A percentile compares a stretch with the other conserved stretches of the same genome.
Conservation (phyloP, 2,329 filamentous ascomycete genomes). For the Colletotrichum sp. region DNA sequence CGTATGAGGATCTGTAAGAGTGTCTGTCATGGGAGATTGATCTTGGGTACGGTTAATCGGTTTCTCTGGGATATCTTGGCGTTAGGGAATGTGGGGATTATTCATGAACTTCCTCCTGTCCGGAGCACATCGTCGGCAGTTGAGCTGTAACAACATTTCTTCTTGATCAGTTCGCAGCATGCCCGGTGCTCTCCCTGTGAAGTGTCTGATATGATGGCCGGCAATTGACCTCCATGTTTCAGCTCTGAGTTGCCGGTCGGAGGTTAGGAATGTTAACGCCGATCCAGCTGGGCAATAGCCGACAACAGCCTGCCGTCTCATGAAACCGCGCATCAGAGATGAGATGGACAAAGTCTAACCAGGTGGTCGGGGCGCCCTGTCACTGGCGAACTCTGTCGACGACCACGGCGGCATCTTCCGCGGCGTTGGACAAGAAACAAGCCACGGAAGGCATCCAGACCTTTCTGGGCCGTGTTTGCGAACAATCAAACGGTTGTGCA, state of each 20-base stretch:
- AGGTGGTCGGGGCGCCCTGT: neutral
- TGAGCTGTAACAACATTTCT: neutral
- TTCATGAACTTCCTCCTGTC: neutral
- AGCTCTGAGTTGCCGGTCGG: neutral
- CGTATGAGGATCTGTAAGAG: constrained; percentile 11
- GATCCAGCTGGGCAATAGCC: neutral
- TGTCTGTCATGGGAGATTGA: neutral
- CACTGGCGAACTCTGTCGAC: neutral
- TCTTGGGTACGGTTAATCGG: neutral
- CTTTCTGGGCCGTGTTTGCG: neutral
- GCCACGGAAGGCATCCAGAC: neutral
- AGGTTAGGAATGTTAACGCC: neutral
- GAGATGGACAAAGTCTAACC: neutral
- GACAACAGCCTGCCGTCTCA: neutral
- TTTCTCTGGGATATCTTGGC: neutral
- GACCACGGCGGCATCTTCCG: neutral
- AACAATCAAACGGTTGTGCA: neutral
- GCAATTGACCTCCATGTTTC: neutral
- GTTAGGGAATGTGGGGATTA: neutral
- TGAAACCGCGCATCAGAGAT: neutral
- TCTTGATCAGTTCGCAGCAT: neutral
- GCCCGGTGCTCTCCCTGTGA: neutral
- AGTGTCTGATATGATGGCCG: neutral
- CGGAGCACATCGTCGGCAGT: neutral
- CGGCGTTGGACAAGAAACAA: neutral